Percentiles rank a stretch among this genome's conserved stretches.
Conservation (phyloP, 495 filamentous ascomycete species). For the Thozetella sp. region DNA sequence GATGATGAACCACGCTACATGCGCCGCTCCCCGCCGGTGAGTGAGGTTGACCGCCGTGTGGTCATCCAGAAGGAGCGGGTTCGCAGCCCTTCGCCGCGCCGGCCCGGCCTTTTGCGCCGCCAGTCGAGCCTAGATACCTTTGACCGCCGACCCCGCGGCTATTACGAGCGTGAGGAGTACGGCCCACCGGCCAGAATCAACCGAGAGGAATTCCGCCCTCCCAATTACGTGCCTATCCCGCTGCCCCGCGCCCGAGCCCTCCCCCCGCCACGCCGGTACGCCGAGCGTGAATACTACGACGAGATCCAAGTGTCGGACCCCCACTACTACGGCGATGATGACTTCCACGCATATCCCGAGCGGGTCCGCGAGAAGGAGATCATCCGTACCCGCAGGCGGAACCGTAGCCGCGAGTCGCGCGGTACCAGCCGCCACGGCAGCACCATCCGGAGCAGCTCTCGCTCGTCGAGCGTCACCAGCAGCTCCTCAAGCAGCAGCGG, state of each 20-base stretch:
- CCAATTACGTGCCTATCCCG: slow-evolving; percentile 54
- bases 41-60: slow-evolving; percentile 31
- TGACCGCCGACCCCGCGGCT: slow-evolving; percentile 50
- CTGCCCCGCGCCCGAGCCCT: slow-evolving; percentile 47
- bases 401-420: slow-evolving; percentile 33
- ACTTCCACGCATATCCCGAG: slow-evolving; percentile 62
- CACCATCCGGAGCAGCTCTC: slow-evolving; percentile 32
- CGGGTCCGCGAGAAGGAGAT: slow-evolving; percentile 52
- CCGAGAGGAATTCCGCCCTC: slow-evolving; percentile 40
- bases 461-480: slow-evolving; percentile 45
- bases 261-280: slow-evolving; percentile 51
- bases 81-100: slow-evolving; percentile 38
- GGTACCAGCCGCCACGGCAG: slow-evolving; percentile 22
- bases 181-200: slow-evolving; percentile 30
- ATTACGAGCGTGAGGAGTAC: slow-evolving; percentile 50
- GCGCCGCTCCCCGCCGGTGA: slow-evolving; percentile 22
- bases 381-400: slow-evolving; percentile 35
- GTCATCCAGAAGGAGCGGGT: slow-evolving; percentile 32
- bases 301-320: slow-evolving; percentile 72
- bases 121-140: slow-evolving; percentile 51
- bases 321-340: slow-evolving; percentile 68
- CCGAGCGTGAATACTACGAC: slow-evolving; percentile 47
- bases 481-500: slow-evolving; percentile 41
- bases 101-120: slow-evolving; percentile 32
- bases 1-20: slow-evolving; percentile 33